Evolutionary conservation across 441 rosid genomes (phyloP).

Genomic region (Gossypium schwendimanii): DNA sequence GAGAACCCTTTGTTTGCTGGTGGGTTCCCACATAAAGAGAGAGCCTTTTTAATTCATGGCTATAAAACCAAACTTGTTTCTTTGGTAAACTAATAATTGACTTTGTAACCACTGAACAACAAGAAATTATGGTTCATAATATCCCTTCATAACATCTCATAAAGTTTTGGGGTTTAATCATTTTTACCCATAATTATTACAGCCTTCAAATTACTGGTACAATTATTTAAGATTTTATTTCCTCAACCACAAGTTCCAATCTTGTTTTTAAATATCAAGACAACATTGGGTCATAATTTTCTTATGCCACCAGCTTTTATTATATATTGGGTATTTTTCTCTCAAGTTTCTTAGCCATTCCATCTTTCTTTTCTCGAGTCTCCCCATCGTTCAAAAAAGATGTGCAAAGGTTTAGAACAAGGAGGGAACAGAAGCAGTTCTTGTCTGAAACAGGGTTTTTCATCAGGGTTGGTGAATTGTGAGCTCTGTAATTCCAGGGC

Average conservation of each 20-base stretch:
- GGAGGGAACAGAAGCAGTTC: slow-evolving; percentile 3
- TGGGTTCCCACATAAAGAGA: slow-evolving; percentile 15
- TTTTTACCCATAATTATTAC: slow-evolving; percentile 10
- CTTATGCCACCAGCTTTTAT: neutral
- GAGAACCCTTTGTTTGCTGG: neutral
- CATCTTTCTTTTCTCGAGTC: neutral
- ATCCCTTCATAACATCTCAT: slow-evolving; percentile 20
- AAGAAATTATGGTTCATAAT: slow-evolving; percentile 18
- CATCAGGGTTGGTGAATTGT: slow-evolving; percentile 26
- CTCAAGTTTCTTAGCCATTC: neutral
- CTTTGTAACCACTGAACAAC: slow-evolving; percentile 36
- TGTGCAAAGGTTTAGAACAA: slow-evolving; percentile 48
- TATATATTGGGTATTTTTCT: slow-evolving; percentile 8
- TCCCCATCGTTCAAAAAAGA: slow-evolving; percentile 15
- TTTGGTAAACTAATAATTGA: slow-evolving; percentile 27
- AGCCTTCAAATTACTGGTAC: neutral
- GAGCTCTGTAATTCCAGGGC: slow-evolving; percentile 62
- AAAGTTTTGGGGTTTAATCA: slow-evolving; percentile 16
- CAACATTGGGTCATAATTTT: neutral
- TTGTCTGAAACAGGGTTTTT: slow-evolving; percentile 11
- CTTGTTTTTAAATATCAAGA: neutral
- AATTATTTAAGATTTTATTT: slow-evolving; percentile 8
- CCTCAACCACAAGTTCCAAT: slow-evolving; percentile 31
- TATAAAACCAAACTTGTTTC: slow-evolving; percentile 22
- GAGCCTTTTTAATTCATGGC: slow-evolving; percentile 34